phyloP scores from a whole-genome alignment of 768 basidiomycete genomes.

The Suillus subaureus region DNA sequence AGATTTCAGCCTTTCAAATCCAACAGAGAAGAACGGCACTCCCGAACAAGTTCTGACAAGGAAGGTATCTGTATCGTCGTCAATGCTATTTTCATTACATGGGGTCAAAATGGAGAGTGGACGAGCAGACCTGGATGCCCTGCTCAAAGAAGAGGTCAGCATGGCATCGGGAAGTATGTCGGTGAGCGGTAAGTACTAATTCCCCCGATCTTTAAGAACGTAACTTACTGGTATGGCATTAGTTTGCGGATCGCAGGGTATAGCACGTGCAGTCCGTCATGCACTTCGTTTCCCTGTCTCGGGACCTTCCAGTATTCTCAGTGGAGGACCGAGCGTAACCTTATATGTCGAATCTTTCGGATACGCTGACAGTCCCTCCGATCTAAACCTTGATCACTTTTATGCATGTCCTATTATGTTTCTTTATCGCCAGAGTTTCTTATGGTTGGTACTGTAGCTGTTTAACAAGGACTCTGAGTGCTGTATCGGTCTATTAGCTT shows the following conservation, averaged over 20 bases:
- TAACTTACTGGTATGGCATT: background rate
- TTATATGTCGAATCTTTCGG: constrained; percentile 44
- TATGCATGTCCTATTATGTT: background rate
- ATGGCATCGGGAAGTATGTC: constrained; percentile 42
- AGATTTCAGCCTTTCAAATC: constrained; percentile 18
- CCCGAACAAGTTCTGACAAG: constrained; percentile 8
- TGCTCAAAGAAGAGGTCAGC: constrained; percentile 42
- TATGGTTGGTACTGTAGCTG: background rate
- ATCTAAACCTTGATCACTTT: background rate
- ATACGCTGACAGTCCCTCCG: constrained; percentile 29
- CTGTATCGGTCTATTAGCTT: background rate
- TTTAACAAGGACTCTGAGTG: background rate
- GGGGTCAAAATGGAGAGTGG: constrained; percentile 36
- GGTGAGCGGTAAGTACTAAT: constrained; percentile 49
- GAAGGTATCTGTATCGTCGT: background rate
- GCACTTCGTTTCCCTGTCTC: constrained; percentile 42
- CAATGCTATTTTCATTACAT: constrained; percentile 19
- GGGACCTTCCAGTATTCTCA: constrained; percentile 27
- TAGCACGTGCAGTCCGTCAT: constrained; percentile 40
- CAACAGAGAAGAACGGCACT: constrained; percentile 12
- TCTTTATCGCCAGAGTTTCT: background rate
- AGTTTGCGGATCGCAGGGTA: constrained; percentile 53
- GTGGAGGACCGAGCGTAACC: constrained; percentile 41
- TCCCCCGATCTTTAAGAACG: background rate
- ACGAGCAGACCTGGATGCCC: constrained; percentile 42